phyloP scores from a whole-genome alignment of 75 land plant genomes.

The Pseudotsuga menziesii region DNA sequence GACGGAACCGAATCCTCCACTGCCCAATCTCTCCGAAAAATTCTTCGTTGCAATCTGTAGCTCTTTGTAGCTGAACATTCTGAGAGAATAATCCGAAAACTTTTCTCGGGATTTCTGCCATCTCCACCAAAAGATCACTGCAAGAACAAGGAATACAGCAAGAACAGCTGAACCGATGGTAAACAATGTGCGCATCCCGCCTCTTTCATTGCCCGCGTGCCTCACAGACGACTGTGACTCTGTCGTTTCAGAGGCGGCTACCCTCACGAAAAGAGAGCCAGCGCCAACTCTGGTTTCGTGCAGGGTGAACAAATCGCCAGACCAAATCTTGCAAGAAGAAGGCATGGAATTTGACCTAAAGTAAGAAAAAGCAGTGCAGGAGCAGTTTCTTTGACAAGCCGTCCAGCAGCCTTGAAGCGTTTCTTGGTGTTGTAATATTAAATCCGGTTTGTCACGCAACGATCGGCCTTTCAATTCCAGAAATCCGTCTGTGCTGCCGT shows the following conservation, averaged over 20 bases:
- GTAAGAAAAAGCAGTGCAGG: background rate
- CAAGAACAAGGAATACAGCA: background rate
- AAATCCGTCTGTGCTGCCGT: conserved; percentile 12
- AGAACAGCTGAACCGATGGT: background rate
- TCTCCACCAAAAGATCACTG: background rate
- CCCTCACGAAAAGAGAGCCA: background rate
- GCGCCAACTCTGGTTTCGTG: background rate
- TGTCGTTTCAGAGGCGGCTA: background rate
- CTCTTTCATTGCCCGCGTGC: background rate
- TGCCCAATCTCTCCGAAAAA: conserved; percentile 25
- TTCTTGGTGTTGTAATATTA: background rate
- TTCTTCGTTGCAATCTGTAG: conserved; percentile 22
- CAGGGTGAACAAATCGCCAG: background rate
- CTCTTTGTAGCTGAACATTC: conserved; percentile 20
- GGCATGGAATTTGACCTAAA: background rate
- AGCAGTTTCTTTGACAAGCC: background rate
- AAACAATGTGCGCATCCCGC: background rate
- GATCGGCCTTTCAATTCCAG: background rate
- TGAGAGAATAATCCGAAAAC: background rate
- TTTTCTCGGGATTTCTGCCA: background rate
- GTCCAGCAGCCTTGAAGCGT: background rate
- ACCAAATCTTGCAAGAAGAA: background rate
- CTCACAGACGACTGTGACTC: background rate
- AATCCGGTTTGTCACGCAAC: background rate
- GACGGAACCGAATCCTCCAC: conserved; percentile 34